Conservation (phyloP, 1,284 basidiomycete genomes). For the Cerrena zonata region DNA sequence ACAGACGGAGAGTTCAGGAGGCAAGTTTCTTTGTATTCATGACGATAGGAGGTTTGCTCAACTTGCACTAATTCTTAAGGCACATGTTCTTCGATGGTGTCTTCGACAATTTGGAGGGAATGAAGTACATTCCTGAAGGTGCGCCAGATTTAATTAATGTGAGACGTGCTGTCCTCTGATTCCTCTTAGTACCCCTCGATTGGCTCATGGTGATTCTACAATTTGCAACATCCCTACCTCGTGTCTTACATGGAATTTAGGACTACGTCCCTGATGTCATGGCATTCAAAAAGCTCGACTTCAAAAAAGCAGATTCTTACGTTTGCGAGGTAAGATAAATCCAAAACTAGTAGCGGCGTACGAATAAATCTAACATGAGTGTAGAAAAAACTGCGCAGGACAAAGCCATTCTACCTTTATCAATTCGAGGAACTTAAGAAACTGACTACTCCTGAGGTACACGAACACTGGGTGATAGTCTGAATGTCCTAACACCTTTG, state of each 20-base stretch:
- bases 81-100: constrained; percentile 55
- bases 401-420: constrained; percentile 57
- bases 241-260: constrained; percentile 11
- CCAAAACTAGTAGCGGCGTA: constrained; percentile 5
- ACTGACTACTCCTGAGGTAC: constrained; percentile 49
- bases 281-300: constrained; percentile 34
- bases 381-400: constrained; percentile 58
- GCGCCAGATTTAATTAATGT: constrained; percentile 16
- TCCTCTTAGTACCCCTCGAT: constrained; percentile 27
- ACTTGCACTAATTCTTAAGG: constrained; percentile 26
- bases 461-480: too few species aligned
- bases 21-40: constrained; percentile 17
- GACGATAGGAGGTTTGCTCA: background rate
- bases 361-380: constrained; percentile 2
- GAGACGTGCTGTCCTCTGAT: background rate
- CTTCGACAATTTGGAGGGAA: constrained; percentile 60
- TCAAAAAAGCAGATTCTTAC: constrained; percentile 42
- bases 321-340: constrained; percentile 44
- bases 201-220: constrained; percentile 31
- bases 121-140: constrained; percentile 52
- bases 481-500: too few species aligned
- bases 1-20: constrained; percentile 47
- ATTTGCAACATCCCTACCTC: background rate
- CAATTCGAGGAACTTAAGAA: constrained; percentile 56
- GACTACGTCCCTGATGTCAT: constrained; percentile 39